Evolutionary conservation across 2,329 filamentous ascomycete genomes (phyloP).

Genomic region (Coniosporium tulheliwenetii): DNA sequence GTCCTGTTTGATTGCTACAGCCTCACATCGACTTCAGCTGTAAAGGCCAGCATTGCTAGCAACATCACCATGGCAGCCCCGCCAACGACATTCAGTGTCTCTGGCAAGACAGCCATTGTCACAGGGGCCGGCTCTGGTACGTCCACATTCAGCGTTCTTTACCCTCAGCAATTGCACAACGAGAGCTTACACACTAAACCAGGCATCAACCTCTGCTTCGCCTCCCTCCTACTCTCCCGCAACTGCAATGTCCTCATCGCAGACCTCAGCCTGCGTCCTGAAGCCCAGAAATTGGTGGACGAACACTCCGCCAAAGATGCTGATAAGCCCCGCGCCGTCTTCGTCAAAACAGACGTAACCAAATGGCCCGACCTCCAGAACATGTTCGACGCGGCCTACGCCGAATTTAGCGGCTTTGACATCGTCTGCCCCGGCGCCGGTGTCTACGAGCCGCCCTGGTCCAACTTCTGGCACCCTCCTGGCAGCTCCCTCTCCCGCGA

Average conservation of each 20-base stretch:
- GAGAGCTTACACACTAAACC: conserved; percentile 3
- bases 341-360: conserved; percentile 27
- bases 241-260: conserved; percentile 33
- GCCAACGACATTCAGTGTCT: conserved; percentile 17
- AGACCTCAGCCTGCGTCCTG: conserved; percentile 29
- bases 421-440: conserved; percentile 34
- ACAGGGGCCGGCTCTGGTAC: conserved; percentile 31
- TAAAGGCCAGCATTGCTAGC: no score
- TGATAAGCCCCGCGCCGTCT: conserved; percentile 21
- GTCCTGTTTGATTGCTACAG: no score
- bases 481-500: conserved; percentile 9
- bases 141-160: not conserved
- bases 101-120: conserved; percentile 30
- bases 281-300: conserved; percentile 27
- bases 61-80: not conserved
- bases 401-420: conserved; percentile 21
- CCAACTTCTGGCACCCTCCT: conserved; percentile 33
- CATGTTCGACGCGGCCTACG: conserved; percentile 15
- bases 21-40: no score
- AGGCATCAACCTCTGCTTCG: conserved; percentile 33
- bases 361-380: conserved; percentile 16
- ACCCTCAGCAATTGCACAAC: not conserved
- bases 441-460: conserved; percentile 30
- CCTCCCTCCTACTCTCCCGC: conserved; percentile 24
- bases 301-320: conserved; percentile 12